A percentile compares a stretch with the other conserved stretches of the same genome.
These are phyloP conservation scores for Petasospora fabianii DNA, from an alignment of 1,139 yeast species.

Conservation along the genomic window DNA sequence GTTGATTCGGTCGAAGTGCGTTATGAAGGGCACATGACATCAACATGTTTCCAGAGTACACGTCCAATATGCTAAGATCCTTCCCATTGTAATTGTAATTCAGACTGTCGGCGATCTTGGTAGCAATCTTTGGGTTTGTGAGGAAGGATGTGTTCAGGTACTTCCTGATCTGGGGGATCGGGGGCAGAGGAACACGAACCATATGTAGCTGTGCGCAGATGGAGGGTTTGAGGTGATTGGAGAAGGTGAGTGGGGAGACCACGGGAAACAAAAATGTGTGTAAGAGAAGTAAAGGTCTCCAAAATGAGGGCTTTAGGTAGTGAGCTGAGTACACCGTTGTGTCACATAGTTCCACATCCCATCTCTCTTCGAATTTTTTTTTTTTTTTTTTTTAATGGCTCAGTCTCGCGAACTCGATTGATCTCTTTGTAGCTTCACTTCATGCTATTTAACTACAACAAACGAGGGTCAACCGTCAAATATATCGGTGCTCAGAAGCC, in stretches of 20 bases:
- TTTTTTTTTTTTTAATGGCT: too few relatives aligned
- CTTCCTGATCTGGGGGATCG: conserved; percentile 5
- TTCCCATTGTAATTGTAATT: conserved; percentile 8
- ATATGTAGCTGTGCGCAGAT: conserved; percentile 2
- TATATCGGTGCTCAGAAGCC: neutral
- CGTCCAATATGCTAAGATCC: conserved; percentile 17
- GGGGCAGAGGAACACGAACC: conserved; percentile 13
- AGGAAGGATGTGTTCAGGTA: conserved; percentile 10
- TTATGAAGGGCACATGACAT: conserved; percentile 20
- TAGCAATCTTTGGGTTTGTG: conserved; percentile 8
- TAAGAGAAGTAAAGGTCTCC: too few relatives aligned
- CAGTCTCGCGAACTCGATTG: too few relatives aligned
- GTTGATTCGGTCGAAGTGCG: conserved; percentile 16
- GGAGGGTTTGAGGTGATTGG: neutral
- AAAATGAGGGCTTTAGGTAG: too few relatives aligned
- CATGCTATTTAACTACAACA: too few relatives aligned
- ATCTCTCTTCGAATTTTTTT: too few relatives aligned
- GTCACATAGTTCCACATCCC: too few relatives aligned
- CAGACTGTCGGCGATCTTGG: conserved; percentile 10
- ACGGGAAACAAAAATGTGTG: too few relatives aligned
- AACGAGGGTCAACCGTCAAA: too few relatives aligned
- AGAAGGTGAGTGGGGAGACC: too few relatives aligned
- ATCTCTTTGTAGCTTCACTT: too few relatives aligned
- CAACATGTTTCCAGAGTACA: conserved; percentile 21
- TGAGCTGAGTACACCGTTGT: too few relatives aligned